phyloP scores from a whole-genome alignment of 2,329 filamentous ascomycete genomes.

The Fusarium subtropicale region DNA sequence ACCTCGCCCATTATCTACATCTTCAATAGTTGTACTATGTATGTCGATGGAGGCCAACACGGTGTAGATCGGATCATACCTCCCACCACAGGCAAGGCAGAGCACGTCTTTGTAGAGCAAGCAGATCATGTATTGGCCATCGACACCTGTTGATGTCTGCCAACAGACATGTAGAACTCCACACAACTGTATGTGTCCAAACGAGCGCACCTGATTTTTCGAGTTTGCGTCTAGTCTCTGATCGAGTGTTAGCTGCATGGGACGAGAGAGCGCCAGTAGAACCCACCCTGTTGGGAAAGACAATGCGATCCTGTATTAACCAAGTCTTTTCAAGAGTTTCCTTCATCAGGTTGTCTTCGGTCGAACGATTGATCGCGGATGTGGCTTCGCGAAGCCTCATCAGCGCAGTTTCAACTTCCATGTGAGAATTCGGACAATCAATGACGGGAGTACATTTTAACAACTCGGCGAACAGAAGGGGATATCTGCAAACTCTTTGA shows the following conservation, averaged over 20 bases:
- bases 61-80: constrained; percentile 74
- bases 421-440: constrained; percentile 86
- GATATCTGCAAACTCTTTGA: constrained; percentile 91
- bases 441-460: constrained; percentile 83
- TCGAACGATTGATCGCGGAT: constrained; percentile 84
- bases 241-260: background rate
- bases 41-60: constrained; percentile 81
- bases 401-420: constrained; percentile 80
- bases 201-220: constrained; percentile 76
- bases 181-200: constrained; percentile 84
- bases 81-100: constrained; percentile 76
- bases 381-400: constrained; percentile 79
- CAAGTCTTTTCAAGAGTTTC: constrained; percentile 83
- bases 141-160: constrained; percentile 74
- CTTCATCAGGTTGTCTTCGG: constrained; percentile 77
- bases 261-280: background rate
- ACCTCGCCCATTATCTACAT: constrained; percentile 81
- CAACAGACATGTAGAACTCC: constrained; percentile 87
- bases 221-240: constrained; percentile 64
- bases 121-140: constrained; percentile 86
- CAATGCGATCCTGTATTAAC: constrained; percentile 83
- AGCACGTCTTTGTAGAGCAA: constrained; percentile 85
- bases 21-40: constrained; percentile 73
- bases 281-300: constrained; percentile 77
- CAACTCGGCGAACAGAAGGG: constrained; percentile 85